Base-by-base conservation (phyloP, 345 rosid genomes). In the Bruguiera sexangula region DNA sequence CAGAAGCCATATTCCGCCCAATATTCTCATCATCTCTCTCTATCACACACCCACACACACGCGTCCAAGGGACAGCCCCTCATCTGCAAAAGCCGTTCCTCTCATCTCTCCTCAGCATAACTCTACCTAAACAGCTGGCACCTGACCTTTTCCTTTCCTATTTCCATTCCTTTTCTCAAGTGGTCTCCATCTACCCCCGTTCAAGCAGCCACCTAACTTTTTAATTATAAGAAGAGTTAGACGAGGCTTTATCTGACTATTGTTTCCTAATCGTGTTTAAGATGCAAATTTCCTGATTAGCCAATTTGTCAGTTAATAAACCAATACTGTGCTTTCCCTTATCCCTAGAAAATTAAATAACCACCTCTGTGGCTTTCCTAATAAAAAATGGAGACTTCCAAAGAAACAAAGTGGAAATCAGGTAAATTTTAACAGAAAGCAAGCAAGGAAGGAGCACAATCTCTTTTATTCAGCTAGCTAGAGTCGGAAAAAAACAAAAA, bases 81-180 rank as follows among this genome's bases (percentile, higher is more conserved):
- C 71, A 48, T 73, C 60, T 19, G 56, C 69, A 76, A 81, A 75
- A 70, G 69, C 29, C 37, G 22, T 61, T 31, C 26, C 3, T 31
- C 32, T 46, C 20, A 3, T 51, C 63, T 51, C 16, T 46, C 67
- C 54, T 68, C 76, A 73, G 62, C 78, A 69, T 68, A 58, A 31
- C 55, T 65, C 67, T 62, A 54, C 54, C 62, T 53, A 22, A 22
- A 75, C 81, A 81, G 82, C 82, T 78, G 69, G 79, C 73, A 62
- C 71, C 5, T 27, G 60, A 71, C 71, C 61, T 70, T 67, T 60
- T 65, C 67, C 27, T 62, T 56, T 24, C 32, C 59, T 51, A 29
- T 4, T 54, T 5, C 69, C 55, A 20, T 59, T 60, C 51, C 55
- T 8, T 36, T 66, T 67, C 69, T 71, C 65, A 76, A 8, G 60